Percentiles rank a stretch among this genome's conserved stretches.
Evolutionary conservation across 2,329 filamentous ascomycete genomes (phyloP).

Genomic region (Neodidymelliopsis sp.): DNA sequence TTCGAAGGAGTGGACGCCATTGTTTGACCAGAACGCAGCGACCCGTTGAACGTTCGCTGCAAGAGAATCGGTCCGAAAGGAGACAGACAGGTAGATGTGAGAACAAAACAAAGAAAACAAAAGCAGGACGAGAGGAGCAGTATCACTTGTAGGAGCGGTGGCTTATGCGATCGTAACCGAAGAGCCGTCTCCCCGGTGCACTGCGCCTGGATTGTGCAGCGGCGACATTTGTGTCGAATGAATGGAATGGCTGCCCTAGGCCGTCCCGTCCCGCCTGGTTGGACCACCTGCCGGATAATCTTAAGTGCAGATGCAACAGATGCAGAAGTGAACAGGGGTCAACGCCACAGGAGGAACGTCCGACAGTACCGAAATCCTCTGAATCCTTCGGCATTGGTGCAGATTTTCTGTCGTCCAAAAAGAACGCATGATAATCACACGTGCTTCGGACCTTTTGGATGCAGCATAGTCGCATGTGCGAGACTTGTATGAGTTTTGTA

Average conservation of each 20-base stretch:
- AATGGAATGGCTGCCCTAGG: background rate
- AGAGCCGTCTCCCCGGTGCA: conserved; percentile 1
- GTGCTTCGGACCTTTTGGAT: too few species aligned
- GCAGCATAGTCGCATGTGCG: too few species aligned
- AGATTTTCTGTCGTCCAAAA: background rate
- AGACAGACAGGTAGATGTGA: background rate
- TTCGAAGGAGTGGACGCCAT: conserved; percentile 17
- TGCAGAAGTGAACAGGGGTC: conserved; percentile 13
- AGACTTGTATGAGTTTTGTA: too few species aligned
- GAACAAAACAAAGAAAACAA: background rate
- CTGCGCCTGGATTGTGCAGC: conserved; percentile 11
- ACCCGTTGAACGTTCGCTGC: too few species aligned
- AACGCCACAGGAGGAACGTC: conserved; percentile 1
- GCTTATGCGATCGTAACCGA: conserved; percentile 6
- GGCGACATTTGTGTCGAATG: conserved; percentile 1
- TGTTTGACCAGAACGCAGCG: conserved; percentile 3
- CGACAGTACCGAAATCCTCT: background rate
- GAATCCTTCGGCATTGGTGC: background rate
- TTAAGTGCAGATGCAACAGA: conserved; percentile 15
- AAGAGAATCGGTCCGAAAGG: background rate
- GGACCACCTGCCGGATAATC: conserved; percentile 24
- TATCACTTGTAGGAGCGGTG: background rate
- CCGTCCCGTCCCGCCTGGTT: conserved; percentile 8
- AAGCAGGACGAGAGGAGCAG: background rate
- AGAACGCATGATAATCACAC: background rate